Evolutionary conservation across 192 early-diverging fungal genomes (phyloP).

Genomic region (Phlyctochytrium bullatum): DNA sequence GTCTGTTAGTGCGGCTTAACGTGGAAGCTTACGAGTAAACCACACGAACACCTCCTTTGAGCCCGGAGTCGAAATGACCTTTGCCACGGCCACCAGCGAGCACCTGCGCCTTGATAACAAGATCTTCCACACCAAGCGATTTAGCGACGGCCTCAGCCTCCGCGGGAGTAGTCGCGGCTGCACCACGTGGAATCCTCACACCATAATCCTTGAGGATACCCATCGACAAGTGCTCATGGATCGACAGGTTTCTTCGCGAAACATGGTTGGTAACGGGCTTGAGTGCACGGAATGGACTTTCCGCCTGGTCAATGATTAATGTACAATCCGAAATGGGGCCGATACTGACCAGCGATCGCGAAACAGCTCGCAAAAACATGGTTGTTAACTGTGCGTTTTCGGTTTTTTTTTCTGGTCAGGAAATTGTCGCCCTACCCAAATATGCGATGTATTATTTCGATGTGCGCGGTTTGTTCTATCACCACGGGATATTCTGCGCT

Average conservation of each 20-base stretch:
- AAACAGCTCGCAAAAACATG: no score
- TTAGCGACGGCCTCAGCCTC: conserved; percentile 87
- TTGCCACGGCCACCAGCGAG: conserved; percentile 99
- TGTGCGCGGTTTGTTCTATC: no score
- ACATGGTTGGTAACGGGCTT: no score
- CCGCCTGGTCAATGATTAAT: no score
- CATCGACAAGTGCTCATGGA: conserved; percentile 97
- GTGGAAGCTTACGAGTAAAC: conserved; percentile 75
- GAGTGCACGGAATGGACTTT: no score
- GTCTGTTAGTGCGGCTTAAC: not conserved
- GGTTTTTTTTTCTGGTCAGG: no score
- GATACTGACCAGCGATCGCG: no score
- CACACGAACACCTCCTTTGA: conserved; percentile 94
- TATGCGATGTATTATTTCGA: no score
- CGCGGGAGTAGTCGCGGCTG: conserved; percentile 80
- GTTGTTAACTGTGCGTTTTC: no score
- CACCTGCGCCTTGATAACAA: conserved; percentile 77
- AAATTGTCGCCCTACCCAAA: no score
- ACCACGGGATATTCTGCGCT: conserved; percentile 63
- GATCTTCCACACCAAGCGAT: conserved; percentile 65
- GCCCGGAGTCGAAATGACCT: conserved; percentile 91
- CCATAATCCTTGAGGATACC: conserved; percentile 88
- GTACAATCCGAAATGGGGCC: no score
- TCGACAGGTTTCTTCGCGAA: conserved; percentile 79
- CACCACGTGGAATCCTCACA: conserved; percentile 84